Base-by-base conservation (phyloP, 768 basidiomycete species). In the Boletus bicolor region DNA sequence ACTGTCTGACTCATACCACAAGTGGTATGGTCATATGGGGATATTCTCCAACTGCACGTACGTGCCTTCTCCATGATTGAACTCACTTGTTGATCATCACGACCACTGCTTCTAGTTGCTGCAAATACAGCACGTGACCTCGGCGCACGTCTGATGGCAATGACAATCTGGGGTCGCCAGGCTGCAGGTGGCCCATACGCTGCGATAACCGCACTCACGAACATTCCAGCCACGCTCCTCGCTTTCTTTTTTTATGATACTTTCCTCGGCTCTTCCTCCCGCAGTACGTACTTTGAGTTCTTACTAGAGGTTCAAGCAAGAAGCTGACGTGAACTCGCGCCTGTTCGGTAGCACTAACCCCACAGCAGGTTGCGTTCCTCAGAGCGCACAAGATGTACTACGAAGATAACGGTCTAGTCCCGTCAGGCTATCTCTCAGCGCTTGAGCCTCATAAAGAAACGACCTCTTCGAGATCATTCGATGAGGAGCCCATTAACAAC, bases 71-170 rank as follows among this genome's bases (percentile, higher is more conserved):
- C 36, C 32, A n/a, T 28, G 14, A 44, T 42, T 26, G n/a, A 41
- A 38, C 21, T 8, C 6, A 9, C 5, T 49, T 38, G 9, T 28
- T 56, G 24, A 55, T 38, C 32, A 44, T 48, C 41, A 42, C 17
- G 5, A 44, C 44, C 14, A 37, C 21, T 44, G 39, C 6, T 32
- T 56, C 11, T 54, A 82, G 79, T 89, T 44, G 77, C 83, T 14
- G 75, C 85, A 28, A 89, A 89, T 68, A 70, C 83, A 3, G 85
- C 86, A 36, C 84, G 87, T 62, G 87, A 88, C 66, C 34, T 89
- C 42, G 87, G 86, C 19, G 82, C 78, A 5, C 81, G 86, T 15
- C 55, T 87, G 17, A 78, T 79, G 60, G 80, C 77, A 0, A 65
- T 89, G 69, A 75, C 83, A 8, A 79, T 87, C 49, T 88, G 82